phyloP scores from a whole-genome alignment of 1,139 yeast species.

The Geotrichum reessii region DNA sequence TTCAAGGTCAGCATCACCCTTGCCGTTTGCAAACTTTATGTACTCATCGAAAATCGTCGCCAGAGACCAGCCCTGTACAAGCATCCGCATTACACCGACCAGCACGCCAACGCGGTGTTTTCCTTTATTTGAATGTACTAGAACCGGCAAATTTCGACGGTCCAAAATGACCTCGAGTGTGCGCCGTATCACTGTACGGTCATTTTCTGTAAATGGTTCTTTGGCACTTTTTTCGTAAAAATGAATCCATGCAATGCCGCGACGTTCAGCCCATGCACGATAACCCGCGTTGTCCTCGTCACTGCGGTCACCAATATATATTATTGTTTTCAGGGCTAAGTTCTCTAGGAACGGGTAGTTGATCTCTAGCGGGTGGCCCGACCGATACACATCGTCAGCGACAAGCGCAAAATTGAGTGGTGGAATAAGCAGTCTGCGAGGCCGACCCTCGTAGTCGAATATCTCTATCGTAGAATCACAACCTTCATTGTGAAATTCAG shows the following conservation, averaged over 20 bases:
- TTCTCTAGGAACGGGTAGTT: conserved; percentile 72
- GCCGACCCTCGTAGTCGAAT: background rate
- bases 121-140: conserved; percentile 91
- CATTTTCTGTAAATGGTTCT: conserved; percentile 62
- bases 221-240: conserved; percentile 65
- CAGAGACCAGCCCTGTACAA: conserved; percentile 87
- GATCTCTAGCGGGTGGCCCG: conserved; percentile 88
- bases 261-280: conserved; percentile 53
- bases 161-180: conserved; percentile 64
- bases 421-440: conserved; percentile 49
- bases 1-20: conserved; percentile 86
- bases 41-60: conserved; percentile 93
- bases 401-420: conserved; percentile 88
- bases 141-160: conserved; percentile 71
- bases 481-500: no score
- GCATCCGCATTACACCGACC: conserved; percentile 79
- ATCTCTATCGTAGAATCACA: no score
- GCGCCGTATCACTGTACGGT: conserved; percentile 51
- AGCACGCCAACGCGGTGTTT: conserved; percentile 90
- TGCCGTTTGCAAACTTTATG: conserved; percentile 86
- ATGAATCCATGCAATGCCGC: conserved; percentile 55
- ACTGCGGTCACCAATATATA: conserved; percentile 64
- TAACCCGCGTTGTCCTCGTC: conserved; percentile 56
- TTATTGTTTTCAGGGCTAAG: conserved; percentile 67
- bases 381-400: conserved; percentile 78